These are phyloP conservation scores for Calycina herbarum DNA, from an alignment of 2,329 filamentous ascomycete species.

Conservation along the genomic window DNA sequence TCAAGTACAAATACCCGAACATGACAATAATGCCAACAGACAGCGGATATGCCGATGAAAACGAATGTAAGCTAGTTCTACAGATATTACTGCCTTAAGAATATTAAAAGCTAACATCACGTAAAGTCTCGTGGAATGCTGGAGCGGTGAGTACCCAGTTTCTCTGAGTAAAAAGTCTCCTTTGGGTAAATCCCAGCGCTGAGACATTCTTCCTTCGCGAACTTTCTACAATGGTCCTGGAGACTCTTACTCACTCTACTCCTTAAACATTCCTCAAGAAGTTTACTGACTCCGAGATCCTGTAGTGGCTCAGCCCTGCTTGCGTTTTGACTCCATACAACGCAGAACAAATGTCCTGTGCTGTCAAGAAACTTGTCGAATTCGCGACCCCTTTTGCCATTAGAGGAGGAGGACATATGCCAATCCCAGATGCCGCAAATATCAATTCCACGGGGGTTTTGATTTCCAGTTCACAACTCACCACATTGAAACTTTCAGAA, in stretches of 20 bases:
- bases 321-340: constrained; percentile 22
- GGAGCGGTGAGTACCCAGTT: constrained; percentile 4
- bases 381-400: constrained; percentile 47
- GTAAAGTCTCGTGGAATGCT: constrained; percentile 23
- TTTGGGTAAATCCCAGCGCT: too few species aligned
- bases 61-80: constrained; percentile 15
- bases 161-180: too few species aligned
- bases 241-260: too few species aligned
- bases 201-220: too few species aligned
- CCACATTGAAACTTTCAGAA: constrained; percentile 23
- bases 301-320: constrained; percentile 20
- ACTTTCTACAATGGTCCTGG: too few species aligned
- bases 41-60: constrained; percentile 17
- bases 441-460: constrained; percentile 48
- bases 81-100: neutral
- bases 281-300: too few species aligned
- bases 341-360: constrained; percentile 21
- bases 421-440: constrained; percentile 53
- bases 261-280: too few species aligned
- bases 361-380: constrained; percentile 19
- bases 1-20: constrained; percentile 12
- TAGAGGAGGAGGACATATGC: constrained; percentile 58
- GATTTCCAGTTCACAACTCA: constrained; percentile 45
- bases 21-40: constrained; percentile 22
- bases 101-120: neutral